Percentiles rank a stretch among this genome's conserved stretches.
phyloP scores from a whole-genome alignment of 2,329 filamentous ascomycete genomes.

The Aspergillus pseudonomiae region DNA sequence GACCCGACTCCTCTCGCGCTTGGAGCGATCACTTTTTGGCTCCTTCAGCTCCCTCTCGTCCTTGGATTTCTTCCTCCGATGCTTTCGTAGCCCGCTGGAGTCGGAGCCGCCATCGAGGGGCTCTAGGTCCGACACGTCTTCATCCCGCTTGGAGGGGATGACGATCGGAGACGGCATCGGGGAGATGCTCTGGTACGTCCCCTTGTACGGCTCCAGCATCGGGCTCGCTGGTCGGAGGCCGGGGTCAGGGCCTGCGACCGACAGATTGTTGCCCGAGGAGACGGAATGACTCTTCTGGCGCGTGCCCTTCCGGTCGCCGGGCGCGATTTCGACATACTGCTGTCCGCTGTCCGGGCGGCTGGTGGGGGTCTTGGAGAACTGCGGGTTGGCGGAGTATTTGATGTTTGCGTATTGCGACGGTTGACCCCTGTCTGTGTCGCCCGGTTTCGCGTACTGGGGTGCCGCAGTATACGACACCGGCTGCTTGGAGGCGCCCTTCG shows the following conservation, averaged over 20 bases:
- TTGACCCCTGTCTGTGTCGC: slow-evolving; percentile 12
- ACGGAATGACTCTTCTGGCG: slow-evolving; percentile 40
- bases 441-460: slow-evolving; percentile 30
- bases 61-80: slow-evolving; percentile 29
- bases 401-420: slow-evolving; percentile 8
- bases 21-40: slow-evolving; percentile 31
- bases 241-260: slow-evolving; percentile 37
- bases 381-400: slow-evolving; percentile 21
- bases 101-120: slow-evolving; percentile 40
- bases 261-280: slow-evolving; percentile 44
- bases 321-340: slow-evolving; percentile 40
- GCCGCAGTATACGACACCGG: slow-evolving; percentile 29
- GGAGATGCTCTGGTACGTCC: slow-evolving; percentile 91
- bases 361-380: slow-evolving; percentile 27
- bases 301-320: slow-evolving; percentile 26
- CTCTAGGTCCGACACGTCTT: slow-evolving; percentile 58
- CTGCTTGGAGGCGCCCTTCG: slow-evolving; percentile 29
- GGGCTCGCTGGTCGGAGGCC: slow-evolving; percentile 73
- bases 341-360: slow-evolving; percentile 26
- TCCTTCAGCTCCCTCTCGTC: slow-evolving; percentile 37
- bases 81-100: slow-evolving; percentile 29
- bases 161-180: slow-evolving; percentile 84
- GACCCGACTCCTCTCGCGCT: slow-evolving; percentile 25
- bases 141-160: slow-evolving; percentile 59
- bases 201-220: slow-evolving; percentile 86